phyloP scores from a whole-genome alignment of 1,284 basidiomycete genomes.

The Malassezia sp. region DNA sequence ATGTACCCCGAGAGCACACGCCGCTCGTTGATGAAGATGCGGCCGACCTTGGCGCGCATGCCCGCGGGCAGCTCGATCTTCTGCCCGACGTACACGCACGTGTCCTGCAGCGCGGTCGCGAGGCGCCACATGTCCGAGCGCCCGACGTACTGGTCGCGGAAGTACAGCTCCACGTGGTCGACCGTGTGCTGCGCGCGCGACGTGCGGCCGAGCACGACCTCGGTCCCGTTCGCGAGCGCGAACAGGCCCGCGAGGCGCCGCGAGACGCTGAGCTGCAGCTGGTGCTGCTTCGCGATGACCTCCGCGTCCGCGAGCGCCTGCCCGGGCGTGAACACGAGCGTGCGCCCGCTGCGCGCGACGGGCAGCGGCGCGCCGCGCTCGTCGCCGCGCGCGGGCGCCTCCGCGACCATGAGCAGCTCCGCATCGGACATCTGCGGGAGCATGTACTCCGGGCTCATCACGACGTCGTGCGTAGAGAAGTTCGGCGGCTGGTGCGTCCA shows the following conservation, averaged over 20 bases:
- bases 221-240: slow-evolving; percentile 33
- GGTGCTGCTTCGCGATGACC: slow-evolving; percentile 21
- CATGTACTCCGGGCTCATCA: slow-evolving; percentile 35
- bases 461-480: slow-evolving; percentile 37
- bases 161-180: slow-evolving; percentile 45
- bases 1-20: slow-evolving; percentile 61
- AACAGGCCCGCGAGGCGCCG: slow-evolving; percentile 29
- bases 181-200: slow-evolving; percentile 27
- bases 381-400: too few relatives aligned
- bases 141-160: slow-evolving; percentile 43
- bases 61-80: slow-evolving; percentile 37
- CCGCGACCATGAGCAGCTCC: slow-evolving; percentile 34
- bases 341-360: background rate
- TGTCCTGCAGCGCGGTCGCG: slow-evolving; percentile 32
- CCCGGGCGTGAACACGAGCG: slow-evolving; percentile 31
- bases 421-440: slow-evolving; percentile 29
- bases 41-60: slow-evolving; percentile 39
- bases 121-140: slow-evolving; percentile 46
- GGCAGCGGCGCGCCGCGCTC: background rate
- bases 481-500: slow-evolving; percentile 45
- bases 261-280: slow-evolving; percentile 38
- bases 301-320: slow-evolving; percentile 32
- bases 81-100: slow-evolving; percentile 45
- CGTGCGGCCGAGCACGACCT: slow-evolving; percentile 30
- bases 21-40: slow-evolving; percentile 39